These are phyloP conservation scores for Coemansia biformis DNA, from an alignment of 192 early-diverging fungal genomes.

Conservation along the genomic window DNA sequence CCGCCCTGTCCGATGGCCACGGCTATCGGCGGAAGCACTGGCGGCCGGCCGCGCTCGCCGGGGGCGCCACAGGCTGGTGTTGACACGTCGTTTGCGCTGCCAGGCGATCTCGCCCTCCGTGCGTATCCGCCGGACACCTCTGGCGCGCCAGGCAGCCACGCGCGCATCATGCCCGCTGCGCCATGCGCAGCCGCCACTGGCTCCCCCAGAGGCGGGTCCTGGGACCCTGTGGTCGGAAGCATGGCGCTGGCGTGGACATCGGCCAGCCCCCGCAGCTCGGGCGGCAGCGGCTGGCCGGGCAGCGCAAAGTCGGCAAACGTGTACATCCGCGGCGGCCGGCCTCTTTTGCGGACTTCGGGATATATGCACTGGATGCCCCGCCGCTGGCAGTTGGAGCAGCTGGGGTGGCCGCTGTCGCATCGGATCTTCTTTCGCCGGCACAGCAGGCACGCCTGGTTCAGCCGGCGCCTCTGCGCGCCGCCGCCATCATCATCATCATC, in stretches of 20 bases:
- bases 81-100: too few relatives aligned
- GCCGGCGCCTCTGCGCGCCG: conserved; percentile 38
- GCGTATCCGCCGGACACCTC: too few relatives aligned
- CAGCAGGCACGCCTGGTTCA: conserved; percentile 47
- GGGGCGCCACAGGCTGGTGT: too few relatives aligned
- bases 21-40: conserved; percentile 29
- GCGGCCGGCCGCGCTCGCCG: conserved; percentile 20
- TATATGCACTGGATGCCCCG: conserved; percentile 50
- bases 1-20: conserved; percentile 29
- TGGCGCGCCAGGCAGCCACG: too few relatives aligned
- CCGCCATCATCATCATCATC: too few relatives aligned
- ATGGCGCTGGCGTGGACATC: conserved; percentile 39
- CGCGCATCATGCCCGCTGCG: too few relatives aligned
- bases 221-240: conserved; percentile 12
- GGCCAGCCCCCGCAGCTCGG: conserved; percentile 32
- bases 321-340: conserved; percentile 47
- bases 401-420: conserved; percentile 45
- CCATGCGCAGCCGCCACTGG: too few relatives aligned
- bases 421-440: conserved; percentile 50
- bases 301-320: conserved; percentile 49
- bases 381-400: conserved; percentile 45
- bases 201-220: too few relatives aligned
- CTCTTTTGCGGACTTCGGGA: conserved; percentile 45
- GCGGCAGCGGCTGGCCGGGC: conserved; percentile 46
- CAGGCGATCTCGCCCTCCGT: too few relatives aligned